Percentiles rank a stretch among this genome's conserved stretches.
These are phyloP conservation scores for Penicillium ucsense DNA, from an alignment of 495 filamentous ascomycete species.

Conservation along the genomic window DNA sequence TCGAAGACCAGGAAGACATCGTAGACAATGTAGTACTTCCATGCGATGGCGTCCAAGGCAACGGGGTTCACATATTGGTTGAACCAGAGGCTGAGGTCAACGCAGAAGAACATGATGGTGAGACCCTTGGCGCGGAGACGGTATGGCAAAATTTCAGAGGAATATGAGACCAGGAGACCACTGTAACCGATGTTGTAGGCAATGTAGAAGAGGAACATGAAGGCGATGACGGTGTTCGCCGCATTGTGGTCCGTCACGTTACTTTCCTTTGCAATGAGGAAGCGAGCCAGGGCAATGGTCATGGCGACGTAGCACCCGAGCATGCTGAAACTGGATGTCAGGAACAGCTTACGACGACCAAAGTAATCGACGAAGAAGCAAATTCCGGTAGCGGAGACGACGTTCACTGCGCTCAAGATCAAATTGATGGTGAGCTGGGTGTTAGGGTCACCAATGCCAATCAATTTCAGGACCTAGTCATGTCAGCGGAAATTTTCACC, in stretches of 20 bases:
- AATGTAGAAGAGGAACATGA: constrained; percentile 51
- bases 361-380: constrained; percentile 33
- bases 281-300: constrained; percentile 21
- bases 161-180: constrained; percentile 52
- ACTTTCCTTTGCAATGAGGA: neutral
- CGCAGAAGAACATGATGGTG: constrained; percentile 53
- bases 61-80: constrained; percentile 50
- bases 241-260: constrained; percentile 7
- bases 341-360: constrained; percentile 29
- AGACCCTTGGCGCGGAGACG: constrained; percentile 60
- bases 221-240: constrained; percentile 43
- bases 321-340: constrained; percentile 29
- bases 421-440: constrained; percentile 29
- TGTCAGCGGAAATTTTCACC: constrained; percentile 6
- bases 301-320: constrained; percentile 20
- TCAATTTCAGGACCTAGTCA: constrained; percentile 40
- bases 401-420: constrained; percentile 30
- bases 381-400: constrained; percentile 26
- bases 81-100: constrained; percentile 41
- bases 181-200: constrained; percentile 53
- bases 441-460: constrained; percentile 41
- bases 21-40: constrained; percentile 57
- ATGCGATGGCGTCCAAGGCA: constrained; percentile 45
- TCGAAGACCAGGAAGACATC: constrained; percentile 50
- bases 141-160: constrained; percentile 58